These are phyloP conservation scores for Thelonectria blattea DNA, from an alignment of 2,329 filamentous ascomycete genomes.

Conservation along the genomic window DNA sequence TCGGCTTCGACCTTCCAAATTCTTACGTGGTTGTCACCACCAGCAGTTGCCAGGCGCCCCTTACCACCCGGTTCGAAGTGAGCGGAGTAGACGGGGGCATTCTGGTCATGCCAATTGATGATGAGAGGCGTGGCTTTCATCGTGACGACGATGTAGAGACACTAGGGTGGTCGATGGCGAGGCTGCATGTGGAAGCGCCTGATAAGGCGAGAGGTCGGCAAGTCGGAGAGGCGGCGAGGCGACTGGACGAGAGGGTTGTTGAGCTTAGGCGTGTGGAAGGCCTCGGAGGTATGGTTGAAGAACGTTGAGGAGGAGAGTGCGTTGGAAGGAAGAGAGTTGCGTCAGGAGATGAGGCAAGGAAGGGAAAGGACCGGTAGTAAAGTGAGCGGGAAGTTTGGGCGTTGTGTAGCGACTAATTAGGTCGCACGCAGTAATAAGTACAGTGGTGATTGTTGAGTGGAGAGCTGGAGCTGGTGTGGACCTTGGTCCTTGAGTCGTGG, in stretches of 20 bases:
- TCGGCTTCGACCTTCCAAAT: conserved; percentile 89
- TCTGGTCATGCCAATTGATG: conserved; percentile 98
- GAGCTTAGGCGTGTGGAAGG: not conserved
- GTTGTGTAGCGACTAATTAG: conserved; percentile 23
- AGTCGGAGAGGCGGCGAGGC: conserved; percentile 12
- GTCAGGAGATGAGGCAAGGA: conserved; percentile 14
- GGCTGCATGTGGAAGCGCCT: conserved; percentile 41
- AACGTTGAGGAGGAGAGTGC: not conserved
- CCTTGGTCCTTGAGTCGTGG: conserved; percentile 24
- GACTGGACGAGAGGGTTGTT: conserved; percentile 4
- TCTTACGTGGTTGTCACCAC: conserved; percentile 95
- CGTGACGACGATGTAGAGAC: conserved; percentile 43
- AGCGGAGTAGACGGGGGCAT: conserved; percentile 94
- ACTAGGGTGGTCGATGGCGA: conserved; percentile 35
- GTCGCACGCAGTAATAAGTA: conserved; percentile 27
- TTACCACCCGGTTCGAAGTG: conserved; percentile 95
- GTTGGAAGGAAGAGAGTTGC: conserved; percentile 4
- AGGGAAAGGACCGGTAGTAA: conserved; percentile 6
- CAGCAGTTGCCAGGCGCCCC: conserved; percentile 88
- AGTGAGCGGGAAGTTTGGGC: conserved; percentile 26
- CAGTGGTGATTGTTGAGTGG: conserved; percentile 35
- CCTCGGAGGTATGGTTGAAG: not conserved
- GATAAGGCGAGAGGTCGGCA: conserved; percentile 27
- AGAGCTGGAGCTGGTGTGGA: conserved; percentile 42
- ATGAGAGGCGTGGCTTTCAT: conserved; percentile 98